These are phyloP conservation scores for Suillus sp. DNA, from an alignment of 768 basidiomycete species.

Conservation along the genomic window DNA sequence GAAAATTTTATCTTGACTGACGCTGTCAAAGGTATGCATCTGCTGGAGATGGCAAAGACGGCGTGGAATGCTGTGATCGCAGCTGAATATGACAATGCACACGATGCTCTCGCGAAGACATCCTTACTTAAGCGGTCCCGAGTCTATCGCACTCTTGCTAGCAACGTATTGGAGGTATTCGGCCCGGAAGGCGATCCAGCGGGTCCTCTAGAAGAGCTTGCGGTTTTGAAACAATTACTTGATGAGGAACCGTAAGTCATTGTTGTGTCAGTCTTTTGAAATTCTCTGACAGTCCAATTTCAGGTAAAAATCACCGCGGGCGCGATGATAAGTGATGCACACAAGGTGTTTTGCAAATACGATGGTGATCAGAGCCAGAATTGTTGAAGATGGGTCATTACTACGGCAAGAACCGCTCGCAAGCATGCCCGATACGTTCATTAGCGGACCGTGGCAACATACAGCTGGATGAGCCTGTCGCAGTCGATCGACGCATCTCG, in stretches of 20 bases:
- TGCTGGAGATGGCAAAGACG: slow-evolving; percentile 75
- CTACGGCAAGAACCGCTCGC: neutral
- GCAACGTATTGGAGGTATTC: slow-evolving; percentile 45
- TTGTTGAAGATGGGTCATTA: neutral
- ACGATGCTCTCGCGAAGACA: slow-evolving; percentile 15
- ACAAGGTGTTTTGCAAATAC: neutral
- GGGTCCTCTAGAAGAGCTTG: slow-evolving; percentile 60
- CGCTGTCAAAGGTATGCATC: slow-evolving; percentile 61
- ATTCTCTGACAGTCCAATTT: neutral
- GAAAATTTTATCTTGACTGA: neutral
- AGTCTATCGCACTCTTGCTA: slow-evolving; percentile 44
- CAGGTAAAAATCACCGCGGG: neutral
- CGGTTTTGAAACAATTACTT: slow-evolving; percentile 45
- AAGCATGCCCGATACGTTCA: neutral
- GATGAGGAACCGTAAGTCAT: slow-evolving; percentile 10
- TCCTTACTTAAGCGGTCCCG: slow-evolving; percentile 33
- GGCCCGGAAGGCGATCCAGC: slow-evolving; percentile 65
- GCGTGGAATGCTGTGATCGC: slow-evolving; percentile 66
- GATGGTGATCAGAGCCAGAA: neutral
- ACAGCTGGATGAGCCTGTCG: neutral
- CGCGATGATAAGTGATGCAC: neutral
- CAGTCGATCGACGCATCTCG: neutral
- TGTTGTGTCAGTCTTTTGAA: neutral
- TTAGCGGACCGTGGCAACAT: neutral
- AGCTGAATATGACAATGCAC: slow-evolving; percentile 22